Conservation (phyloP, 805 yeast species). For the Kodamaea kaohsiungensis region DNA sequence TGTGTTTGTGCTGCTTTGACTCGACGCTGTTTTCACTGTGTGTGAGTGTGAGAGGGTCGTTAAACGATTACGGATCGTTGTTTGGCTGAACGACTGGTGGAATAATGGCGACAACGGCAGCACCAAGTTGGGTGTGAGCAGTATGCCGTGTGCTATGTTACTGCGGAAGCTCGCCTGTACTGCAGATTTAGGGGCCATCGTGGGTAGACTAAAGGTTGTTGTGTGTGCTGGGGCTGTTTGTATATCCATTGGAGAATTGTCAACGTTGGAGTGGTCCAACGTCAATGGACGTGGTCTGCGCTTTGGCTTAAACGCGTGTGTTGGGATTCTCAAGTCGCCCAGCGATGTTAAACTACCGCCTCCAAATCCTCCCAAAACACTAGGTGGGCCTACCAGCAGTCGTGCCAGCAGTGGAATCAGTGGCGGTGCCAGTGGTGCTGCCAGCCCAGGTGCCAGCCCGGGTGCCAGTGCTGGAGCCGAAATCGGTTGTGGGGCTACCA, state of each 20-base stretch:
- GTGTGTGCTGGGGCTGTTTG: conserved; percentile 18
- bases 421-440: conserved; percentile 3
- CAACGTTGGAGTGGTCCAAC: conserved; percentile 33
- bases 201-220: conserved; percentile 13
- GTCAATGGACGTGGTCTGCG: conserved; percentile 42
- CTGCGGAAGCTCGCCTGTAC: conserved; percentile 1
- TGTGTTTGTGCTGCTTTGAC: neutral
- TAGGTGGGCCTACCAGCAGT: conserved; percentile 1
- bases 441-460: conserved; percentile 1
- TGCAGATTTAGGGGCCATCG: conserved; percentile 4
- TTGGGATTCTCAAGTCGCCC: conserved; percentile 20
- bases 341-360: neutral
- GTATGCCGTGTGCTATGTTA: conserved; percentile 1
- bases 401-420: conserved; percentile 2
- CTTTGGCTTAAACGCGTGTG: conserved; percentile 35
- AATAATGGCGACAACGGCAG: conserved; percentile 43
- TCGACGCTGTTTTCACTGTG: neutral
- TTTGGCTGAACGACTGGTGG: conserved; percentile 36
- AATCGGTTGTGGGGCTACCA: conserved; percentile 1
- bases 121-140: conserved; percentile 32
- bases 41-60: neutral
- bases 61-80: conserved; percentile 10
- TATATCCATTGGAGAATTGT: conserved; percentile 11
- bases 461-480: neutral
- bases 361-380: neutral